Evolutionary conservation across 2,329 filamentous ascomycete genomes (phyloP), one percentile per base, ranked within the genome.

Genomic region (Acarospora socialis): DNA sequence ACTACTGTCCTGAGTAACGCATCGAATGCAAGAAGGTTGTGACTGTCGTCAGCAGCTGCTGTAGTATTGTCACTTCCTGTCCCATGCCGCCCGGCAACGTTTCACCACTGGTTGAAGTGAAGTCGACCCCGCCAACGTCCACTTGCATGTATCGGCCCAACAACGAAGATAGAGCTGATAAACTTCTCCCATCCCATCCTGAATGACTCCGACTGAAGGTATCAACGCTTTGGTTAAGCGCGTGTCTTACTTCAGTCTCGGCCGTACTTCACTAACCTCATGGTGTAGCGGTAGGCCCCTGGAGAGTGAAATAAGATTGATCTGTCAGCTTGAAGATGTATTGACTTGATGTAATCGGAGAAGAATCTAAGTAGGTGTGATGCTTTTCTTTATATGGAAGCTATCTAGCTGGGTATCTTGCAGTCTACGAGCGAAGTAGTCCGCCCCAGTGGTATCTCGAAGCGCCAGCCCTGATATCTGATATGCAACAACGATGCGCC

Each of bases 1-100:
- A 98, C 90, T 16, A 95, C 82, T 1, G 87, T 93, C n/a, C 90
- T 87, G 35, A 90, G 63, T 3, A 82, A 86, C 1, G 90, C 98
- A 32, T 90, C 90, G 47, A 98, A 98, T 0, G 87, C 86, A 20
- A 86, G 67, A 4, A 98, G 65, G 35, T 90, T 90, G 53, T 98
- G 90, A 28, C 81, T 86, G 23, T 77, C 70, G 51, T 94, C 82
- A 3, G 90, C 90, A 38, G 93, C 73, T 3, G 86, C 78, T 8
- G 75, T 87, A 5, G 77, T 77, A 50, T 95, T 94, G 32, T 95
- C 84, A 30, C 79, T 77, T 9, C 86, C 84, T 1, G 82, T 78
- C 35, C 77, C 68, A 94, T 81, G 29, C 86, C 81, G 36, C 87
- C 87, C 51, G 95, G 87, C 17, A 94, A 56, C 2, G 84, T 77